Evolutionary conservation across 1,284 basidiomycete species (phyloP), one percentile per base, ranked within the genome.

Genomic region (Apiotrichum laibachii): DNA sequence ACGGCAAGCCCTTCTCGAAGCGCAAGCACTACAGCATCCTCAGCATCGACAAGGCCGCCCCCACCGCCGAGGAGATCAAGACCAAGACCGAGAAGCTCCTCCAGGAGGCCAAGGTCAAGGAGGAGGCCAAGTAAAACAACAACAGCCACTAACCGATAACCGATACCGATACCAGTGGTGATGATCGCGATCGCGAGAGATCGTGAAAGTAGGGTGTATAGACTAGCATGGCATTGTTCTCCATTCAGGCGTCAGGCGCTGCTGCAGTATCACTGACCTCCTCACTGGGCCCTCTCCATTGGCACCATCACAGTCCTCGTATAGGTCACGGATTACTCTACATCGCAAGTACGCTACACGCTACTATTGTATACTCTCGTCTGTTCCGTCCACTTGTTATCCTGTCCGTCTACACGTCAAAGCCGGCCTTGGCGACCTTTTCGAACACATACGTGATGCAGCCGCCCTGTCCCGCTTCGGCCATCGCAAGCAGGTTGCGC

Each of bases 381-480:
- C 37, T 10, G 11, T 13, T n/a, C n/a, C 37, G 37, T 16, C 37
- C 10, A 11, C 37, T 11, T 37, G 3, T 37, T 11, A 4, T 37
- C 37, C 2, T 16, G 37, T 37, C 10, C 10, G 37, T 37, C 37
- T 42, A 8, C 40, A 16, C 15, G 19, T 44, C 40, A 18, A 18
- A 44, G 8, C 43, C 43, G 11, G 43, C 19, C 51, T 68, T 64
- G 15, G 71, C 72, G 15, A 69, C 53, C 62, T 74, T 77, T 57
- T 79, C 75, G 54, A 79, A 77, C 16, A 77, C 64, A 58, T 72
- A 78, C 63, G 70, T 73, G 55, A 78, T 63, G 43, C 71, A 65
- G 5, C 77, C 77, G 1, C 62, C 66, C 39, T 66, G 65, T 11
- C 67, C 69, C 1, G 40, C 43, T 18, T 62, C 66, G 3, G 73